Evolutionary conservation across 495 filamentous ascomycete species (phyloP).

Genomic region (Cercophora samala): DNA sequence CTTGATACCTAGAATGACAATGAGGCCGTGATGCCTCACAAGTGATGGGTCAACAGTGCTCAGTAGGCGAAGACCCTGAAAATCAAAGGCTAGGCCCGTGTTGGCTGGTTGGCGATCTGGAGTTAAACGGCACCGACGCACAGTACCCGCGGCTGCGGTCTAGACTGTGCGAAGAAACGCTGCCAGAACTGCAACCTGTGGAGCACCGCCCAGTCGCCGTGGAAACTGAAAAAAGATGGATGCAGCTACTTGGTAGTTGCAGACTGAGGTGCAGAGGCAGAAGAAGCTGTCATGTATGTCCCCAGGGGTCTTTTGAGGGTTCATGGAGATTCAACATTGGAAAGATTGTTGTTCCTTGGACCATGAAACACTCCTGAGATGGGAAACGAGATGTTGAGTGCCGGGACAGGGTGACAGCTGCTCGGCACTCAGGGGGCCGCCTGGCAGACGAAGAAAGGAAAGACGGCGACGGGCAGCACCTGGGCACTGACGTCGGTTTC

Average conservation of each 20-base stretch:
- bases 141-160: slow-evolving; percentile 14
- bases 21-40: not conserved
- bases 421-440: slow-evolving; percentile 11
- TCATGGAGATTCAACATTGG: too few relatives aligned
- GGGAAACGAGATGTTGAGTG: slow-evolving; percentile 13
- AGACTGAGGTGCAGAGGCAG: not conserved
- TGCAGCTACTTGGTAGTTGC: not conserved
- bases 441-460: slow-evolving; percentile 7
- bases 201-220: slow-evolving; percentile 8
- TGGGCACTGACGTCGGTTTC: slow-evolving; percentile 6
- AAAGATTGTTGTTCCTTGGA: not conserved
- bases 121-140: slow-evolving; percentile 8
- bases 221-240: slow-evolving; percentile 9
- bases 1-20: not conserved
- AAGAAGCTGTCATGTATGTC: not conserved
- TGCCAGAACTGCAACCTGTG: not conserved
- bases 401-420: not conserved
- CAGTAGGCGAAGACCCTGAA: not conserved
- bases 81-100: not conserved
- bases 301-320: not conserved
- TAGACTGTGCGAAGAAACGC: slow-evolving; percentile 5
- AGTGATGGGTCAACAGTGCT: not conserved
- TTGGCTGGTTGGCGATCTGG: slow-evolving; percentile 1
- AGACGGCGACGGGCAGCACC: not conserved
- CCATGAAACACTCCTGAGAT: slow-evolving; percentile 19